These are phyloP conservation scores for Skeletonema menzelii DNA, from an alignment of 108 stramenopile genomes.

Conservation along the genomic window DNA sequence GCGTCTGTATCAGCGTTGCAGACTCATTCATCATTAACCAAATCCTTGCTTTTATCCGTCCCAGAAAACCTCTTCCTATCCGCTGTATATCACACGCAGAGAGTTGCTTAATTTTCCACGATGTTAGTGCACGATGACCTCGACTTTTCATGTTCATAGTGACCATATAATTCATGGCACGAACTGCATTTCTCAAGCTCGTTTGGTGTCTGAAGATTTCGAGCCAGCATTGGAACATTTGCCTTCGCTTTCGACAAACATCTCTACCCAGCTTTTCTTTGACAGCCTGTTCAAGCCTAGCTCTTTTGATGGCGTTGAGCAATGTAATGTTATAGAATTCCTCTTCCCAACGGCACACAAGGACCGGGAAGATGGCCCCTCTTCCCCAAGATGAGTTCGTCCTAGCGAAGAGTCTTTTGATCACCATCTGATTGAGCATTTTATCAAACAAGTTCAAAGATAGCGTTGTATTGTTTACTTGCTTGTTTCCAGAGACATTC, in stretches of 20 bases:
- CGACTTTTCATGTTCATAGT: background rate
- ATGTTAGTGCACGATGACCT: constrained; percentile 12
- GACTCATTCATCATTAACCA: constrained; percentile 5
- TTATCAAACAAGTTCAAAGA: constrained; percentile 20
- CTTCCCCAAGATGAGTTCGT: constrained; percentile 13
- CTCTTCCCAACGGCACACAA: constrained; percentile 27
- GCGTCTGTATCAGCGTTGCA: constrained; percentile 24
- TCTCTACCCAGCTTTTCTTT: constrained; percentile 26
- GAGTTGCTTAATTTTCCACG: constrained; percentile 3
- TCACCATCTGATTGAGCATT: constrained; percentile 19
- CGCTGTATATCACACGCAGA: constrained; percentile 25
- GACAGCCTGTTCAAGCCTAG: constrained; percentile 13
- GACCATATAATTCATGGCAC: constrained; percentile 7
- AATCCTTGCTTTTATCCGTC: constrained; percentile 11
- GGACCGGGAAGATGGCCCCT: constrained; percentile 12
- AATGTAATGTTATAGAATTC: constrained; percentile 17
- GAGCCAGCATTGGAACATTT: constrained; percentile 3
- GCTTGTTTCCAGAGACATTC: constrained; percentile 2
- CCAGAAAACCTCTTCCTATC: constrained; percentile 13
- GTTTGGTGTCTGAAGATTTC: constrained; percentile 8
- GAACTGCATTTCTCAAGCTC: constrained; percentile 7
- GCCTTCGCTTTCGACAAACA: background rate
- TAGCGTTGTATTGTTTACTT: constrained; percentile 11
- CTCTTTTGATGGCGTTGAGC: constrained; percentile 2
- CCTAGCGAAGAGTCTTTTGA: constrained; percentile 8